Conservation (phyloP, 2,329 filamentous ascomycete genomes). For the Camptophora hylomeconis region DNA sequence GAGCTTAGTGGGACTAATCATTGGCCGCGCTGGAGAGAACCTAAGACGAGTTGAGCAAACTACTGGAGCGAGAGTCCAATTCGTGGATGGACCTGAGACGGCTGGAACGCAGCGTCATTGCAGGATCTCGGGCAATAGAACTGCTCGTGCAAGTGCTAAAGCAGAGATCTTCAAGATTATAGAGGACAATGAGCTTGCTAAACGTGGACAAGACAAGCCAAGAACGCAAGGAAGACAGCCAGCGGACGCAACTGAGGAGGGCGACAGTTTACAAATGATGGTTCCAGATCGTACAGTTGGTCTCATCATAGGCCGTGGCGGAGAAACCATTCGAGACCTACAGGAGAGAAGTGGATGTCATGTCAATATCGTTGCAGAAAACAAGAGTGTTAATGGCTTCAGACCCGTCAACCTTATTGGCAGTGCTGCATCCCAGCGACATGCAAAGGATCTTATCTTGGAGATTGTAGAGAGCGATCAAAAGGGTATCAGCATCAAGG, state of each 20-base stretch:
- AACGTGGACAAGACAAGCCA: constrained; percentile 17
- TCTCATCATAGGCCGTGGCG: constrained; percentile 83
- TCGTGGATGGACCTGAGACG: constrained; percentile 61
- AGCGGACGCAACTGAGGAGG: constrained; percentile 41
- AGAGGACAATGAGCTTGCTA: constrained; percentile 61
- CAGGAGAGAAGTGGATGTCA: constrained; percentile 89
- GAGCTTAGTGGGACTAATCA: constrained; percentile 76
- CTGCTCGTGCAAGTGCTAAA: constrained; percentile 64
- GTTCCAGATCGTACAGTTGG: constrained; percentile 87
- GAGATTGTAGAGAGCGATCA: constrained; percentile 85
- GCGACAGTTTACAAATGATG: constrained; percentile 85
- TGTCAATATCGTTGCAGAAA: constrained; percentile 87
- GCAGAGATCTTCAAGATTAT: constrained; percentile 77
- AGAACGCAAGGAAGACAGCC: constrained; percentile 14
- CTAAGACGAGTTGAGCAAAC: constrained; percentile 72
- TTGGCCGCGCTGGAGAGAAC: constrained; percentile 82
- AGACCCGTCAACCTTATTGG: constrained; percentile 86
- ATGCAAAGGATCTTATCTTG: constrained; percentile 77
- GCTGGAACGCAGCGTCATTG: constrained; percentile 66
- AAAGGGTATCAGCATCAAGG: constrained; percentile 22
- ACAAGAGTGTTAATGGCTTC: constrained; percentile 81
- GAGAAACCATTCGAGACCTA: constrained; percentile 83
- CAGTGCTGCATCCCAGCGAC: constrained; percentile 56
- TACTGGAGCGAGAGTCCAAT: constrained; percentile 74
- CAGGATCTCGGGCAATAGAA: constrained; percentile 64